A percentile compares a stretch with the other conserved stretches of the same genome.
phyloP scores from a whole-genome alignment of 1,284 basidiomycete species.

The Irpex lacteus region DNA sequence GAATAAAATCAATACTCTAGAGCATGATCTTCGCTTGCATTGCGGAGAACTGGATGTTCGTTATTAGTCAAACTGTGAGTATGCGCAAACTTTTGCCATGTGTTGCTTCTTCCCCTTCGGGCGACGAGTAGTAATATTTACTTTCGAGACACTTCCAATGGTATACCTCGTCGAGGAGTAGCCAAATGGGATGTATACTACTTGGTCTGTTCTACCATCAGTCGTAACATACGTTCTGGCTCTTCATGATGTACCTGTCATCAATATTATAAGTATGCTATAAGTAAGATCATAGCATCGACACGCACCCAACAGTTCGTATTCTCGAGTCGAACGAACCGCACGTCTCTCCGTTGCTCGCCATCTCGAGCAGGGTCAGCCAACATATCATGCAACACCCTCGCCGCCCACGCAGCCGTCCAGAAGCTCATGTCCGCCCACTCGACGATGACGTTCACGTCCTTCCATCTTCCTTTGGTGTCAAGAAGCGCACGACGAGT shows the following conservation, averaged over 20 bases:
- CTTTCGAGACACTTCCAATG: no score
- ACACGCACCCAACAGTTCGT: neutral
- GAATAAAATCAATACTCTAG: neutral
- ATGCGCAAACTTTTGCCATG: no score
- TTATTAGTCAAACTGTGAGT: no score
- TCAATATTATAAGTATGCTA: neutral
- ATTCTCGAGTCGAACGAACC: neutral
- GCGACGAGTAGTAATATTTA: no score
- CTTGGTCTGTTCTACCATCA: neutral
- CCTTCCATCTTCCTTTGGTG: slow-evolving; percentile 8
- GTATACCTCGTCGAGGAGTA: neutral
- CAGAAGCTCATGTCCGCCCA: slow-evolving; percentile 14
- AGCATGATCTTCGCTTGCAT: no score
- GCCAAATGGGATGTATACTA: neutral
- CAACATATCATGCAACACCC: slow-evolving; percentile 1
- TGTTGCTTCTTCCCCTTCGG: no score
- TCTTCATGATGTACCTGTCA: neutral
- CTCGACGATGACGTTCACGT: slow-evolving; percentile 9
- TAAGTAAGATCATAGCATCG: neutral
- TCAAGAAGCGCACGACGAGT: slow-evolving; percentile 9
- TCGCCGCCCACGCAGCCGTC: slow-evolving; percentile 13
- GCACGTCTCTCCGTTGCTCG: neutral
- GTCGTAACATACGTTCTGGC: neutral
- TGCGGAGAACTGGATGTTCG: no score
- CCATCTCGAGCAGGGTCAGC: neutral